Evolutionary conservation across 345 rosid species (phyloP), one percentile per base, ranked within the genome.

Genomic region (Eucalyptus microcorys): DNA sequence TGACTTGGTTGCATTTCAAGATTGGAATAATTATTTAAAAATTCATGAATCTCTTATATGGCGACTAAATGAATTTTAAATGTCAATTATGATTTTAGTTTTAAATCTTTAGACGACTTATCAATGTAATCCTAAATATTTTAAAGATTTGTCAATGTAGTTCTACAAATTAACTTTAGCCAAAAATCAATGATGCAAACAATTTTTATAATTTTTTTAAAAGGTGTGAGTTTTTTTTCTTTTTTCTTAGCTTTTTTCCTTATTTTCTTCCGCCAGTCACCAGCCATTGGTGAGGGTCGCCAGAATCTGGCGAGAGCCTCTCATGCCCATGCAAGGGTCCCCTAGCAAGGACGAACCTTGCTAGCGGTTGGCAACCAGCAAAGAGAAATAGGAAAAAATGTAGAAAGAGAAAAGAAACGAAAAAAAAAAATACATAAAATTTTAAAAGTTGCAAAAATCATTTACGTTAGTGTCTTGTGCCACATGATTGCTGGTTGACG

Each of bases 401-500:
- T 27, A 30, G 34, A 13, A 61, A 61, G 13, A 61, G 34, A 61
- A 61, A 30, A 61, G 16, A 61, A 61, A 61, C 4, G 13, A 10
- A 55, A 3, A 59, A 59, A 57, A 59, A 13, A 27, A 6, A 6
- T 6, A 27, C 14, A 27, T 14, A 13, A 61, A 61, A 30, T 12
- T 61, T 61, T 30, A 27, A 61, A 61, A 61, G 7, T 12, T 30
- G 15, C 16, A 30, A 61, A 61, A 61, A 61, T 27, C 34, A 27
- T 61, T 30, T 1, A 61, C 2, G 8, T 27, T 14, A 61, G 6
- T 5, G 15, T 30, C 14, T 61, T 27, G 34, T 59, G 32, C 32
- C 68, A 27, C 34, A 13, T 27, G 16, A 59, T 12, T 30, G 4
- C 32, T 4, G 0, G 4, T 30, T 2, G 1, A 13, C 2, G 1